A percentile compares a stretch with the other conserved stretches of the same genome.
phyloP scores from a whole-genome alignment of 2,329 filamentous ascomycete genomes.

The Aschersonia sp. region DNA sequence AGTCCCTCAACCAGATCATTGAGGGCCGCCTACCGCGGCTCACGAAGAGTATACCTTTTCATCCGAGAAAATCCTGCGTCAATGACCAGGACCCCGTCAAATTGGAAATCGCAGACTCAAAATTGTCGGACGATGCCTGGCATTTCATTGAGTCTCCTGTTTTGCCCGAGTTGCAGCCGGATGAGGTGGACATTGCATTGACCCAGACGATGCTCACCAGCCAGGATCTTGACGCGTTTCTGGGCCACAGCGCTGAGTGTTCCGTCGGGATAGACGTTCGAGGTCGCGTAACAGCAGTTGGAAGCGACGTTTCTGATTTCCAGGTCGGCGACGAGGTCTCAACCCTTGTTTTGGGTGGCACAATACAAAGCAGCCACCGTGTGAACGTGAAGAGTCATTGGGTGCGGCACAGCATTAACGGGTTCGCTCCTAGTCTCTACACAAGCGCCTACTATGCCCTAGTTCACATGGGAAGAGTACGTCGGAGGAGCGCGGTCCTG shows the following conservation, averaged over 20 bases:
- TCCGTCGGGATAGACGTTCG: constrained; percentile 25
- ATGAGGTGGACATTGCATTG: constrained; percentile 27
- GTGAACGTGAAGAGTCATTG: constrained; percentile 5
- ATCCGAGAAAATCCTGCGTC: not conserved
- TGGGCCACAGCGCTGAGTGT: constrained; percentile 16
- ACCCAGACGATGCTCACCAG: constrained; percentile 18
- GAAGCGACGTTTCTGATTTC: constrained; percentile 16
- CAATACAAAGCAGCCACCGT: constrained; percentile 19
- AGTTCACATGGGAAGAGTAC: constrained; percentile 13
- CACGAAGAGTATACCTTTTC: constrained; percentile 9
- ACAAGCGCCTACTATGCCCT: constrained; percentile 29
- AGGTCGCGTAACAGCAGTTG: constrained; percentile 21
- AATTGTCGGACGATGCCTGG: constrained; percentile 10
- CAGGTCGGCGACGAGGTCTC: constrained; percentile 25
- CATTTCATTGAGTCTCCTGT: constrained; percentile 10
- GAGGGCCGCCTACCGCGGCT: constrained; percentile 14
- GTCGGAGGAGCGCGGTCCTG: constrained; percentile 19
- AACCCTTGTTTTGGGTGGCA: constrained; percentile 19
- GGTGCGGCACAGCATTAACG: not conserved
- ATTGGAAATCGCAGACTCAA: constrained; percentile 3
- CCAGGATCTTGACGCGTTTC: constrained; percentile 20
- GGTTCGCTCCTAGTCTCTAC: constrained; percentile 21
- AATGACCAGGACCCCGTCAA: too few species aligned
- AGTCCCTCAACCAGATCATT: constrained; percentile 27
- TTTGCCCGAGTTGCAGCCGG: constrained; percentile 9